Evolutionary conservation across 1,284 basidiomycete genomes (phyloP).

Genomic region (Neolentinus lepideus): DNA sequence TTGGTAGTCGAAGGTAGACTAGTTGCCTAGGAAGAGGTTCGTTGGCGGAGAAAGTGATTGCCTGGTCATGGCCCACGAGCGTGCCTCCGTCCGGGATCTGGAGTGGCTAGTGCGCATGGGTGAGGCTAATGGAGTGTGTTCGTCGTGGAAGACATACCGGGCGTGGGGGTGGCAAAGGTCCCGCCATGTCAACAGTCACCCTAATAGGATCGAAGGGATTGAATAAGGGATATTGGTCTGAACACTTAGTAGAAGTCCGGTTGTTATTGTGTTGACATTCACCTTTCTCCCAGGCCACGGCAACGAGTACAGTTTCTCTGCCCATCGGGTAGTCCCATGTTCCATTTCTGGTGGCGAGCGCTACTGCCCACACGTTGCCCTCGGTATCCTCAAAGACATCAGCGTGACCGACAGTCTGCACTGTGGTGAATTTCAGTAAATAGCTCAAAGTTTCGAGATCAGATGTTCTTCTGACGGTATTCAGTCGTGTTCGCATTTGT

Average conservation of each 20-base stretch:
- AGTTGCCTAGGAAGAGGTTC: not conserved
- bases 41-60: not conserved
- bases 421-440: conserved; percentile 4
- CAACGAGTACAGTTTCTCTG: conserved; percentile 18
- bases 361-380: conserved; percentile 20
- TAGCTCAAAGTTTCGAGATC: not conserved
- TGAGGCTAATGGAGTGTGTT: no score
- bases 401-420: conserved; percentile 22
- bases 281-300: conserved; percentile 15
- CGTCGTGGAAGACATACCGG: not conserved
- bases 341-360: conserved; percentile 15
- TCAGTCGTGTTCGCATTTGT: conserved; percentile 18
- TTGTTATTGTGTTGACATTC: not conserved
- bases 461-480: conserved; percentile 13
- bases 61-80: not conserved
- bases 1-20: not conserved
- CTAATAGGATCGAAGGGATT: not conserved
- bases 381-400: conserved; percentile 19
- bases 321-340: conserved; percentile 20
- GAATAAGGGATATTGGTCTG: conserved; percentile 1
- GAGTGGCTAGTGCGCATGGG: not conserved
- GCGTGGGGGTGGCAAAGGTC: not conserved
- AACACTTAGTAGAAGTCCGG: not conserved
- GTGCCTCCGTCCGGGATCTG: not conserved
- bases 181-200: not conserved